These are phyloP conservation scores for Boletellus ananiceps DNA, from an alignment of 768 basidiomycete genomes.

Conservation along the genomic window DNA sequence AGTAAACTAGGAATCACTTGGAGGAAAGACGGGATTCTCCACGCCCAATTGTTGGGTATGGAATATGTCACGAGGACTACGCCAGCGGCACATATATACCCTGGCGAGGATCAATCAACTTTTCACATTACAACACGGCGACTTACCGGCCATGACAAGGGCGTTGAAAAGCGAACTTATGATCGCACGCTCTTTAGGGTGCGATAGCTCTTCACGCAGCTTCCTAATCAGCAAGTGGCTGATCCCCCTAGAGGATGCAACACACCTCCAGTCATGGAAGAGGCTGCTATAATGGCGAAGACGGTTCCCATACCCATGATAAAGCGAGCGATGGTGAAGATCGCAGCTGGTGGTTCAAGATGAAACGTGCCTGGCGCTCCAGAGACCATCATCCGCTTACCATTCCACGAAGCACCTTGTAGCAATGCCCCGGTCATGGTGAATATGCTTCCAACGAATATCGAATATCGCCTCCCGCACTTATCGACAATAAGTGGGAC, in stretches of 20 bases:
- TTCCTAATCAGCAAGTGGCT: not conserved
- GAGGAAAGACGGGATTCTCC: conserved; percentile 63
- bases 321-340: no score
- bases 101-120: conserved; percentile 3
- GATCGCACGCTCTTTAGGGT: conserved; percentile 15
- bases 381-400: not conserved
- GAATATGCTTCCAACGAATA: conserved; percentile 7
- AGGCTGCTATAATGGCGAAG: not conserved
- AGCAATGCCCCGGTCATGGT: conserved; percentile 5
- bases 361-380: no score
- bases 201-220: conserved; percentile 7
- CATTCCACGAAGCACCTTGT: conserved; percentile 10
- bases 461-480: conserved; percentile 7
- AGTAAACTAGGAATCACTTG: conserved; percentile 51
- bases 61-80: conserved; percentile 59
- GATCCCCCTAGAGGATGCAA: no score
- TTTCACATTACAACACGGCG: not conserved
- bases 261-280: conserved; percentile 7
- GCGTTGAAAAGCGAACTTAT: not conserved
- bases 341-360: no score
- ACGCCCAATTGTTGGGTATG: conserved; percentile 56
- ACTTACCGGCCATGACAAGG: conserved; percentile 3
- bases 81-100: conserved; percentile 39
- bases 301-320: not conserved
- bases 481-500: conserved; percentile 4